Base-by-base conservation (phyloP, 1,139 yeast genomes). In the Kurtzmaniella quercitrusa region DNA sequence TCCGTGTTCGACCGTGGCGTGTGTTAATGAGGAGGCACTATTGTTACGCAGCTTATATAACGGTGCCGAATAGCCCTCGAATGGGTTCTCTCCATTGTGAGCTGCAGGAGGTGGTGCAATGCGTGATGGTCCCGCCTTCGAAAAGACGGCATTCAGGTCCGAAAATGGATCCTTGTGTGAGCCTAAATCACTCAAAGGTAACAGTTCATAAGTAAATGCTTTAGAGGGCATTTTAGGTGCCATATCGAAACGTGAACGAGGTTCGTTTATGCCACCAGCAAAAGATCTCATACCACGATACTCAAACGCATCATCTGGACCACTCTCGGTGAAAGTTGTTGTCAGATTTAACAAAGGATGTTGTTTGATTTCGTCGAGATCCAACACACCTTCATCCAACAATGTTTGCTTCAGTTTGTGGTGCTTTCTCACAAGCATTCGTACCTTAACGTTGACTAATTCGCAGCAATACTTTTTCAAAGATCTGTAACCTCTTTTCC, bases 401-500 rank as follows among this genome's bases (percentile, higher is more conserved):
- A 68, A 58, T 47, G 63, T 66, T 37, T 54, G 51, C 50, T 60
- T 63, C 16, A 74, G 61, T 50, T 63, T 68, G 55, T 78, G 82
- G 51, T 77, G 67, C 47, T 65, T 69, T 45, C 63, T 62, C 5
- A 80, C 82, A 47, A 82, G 60, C 26, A 55, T 53, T 44, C 78
- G 69, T n/a, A 82, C 82, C 21, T 76, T 68, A 32, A 68, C 65
- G 56, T 82, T 82, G 45, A 82, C 78, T 39, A 76, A 65, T 20
- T 64, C 53, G 56, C 82, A 78, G 56, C 85, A 82, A 57, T 74
- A 82, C 50, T 76, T 79, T 51, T 79, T 82, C 43, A 83, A 59
- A 14, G 71, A 60, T 34, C 57, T 61, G 46, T 50, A 65, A 3
- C 74, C 71, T 16, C 61, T 59, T 14, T 60, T 56, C 33, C 67